Evolutionary conservation across 2,329 filamentous ascomycete species (phyloP).

Genomic region (Trichoderma citrinoviride): DNA sequence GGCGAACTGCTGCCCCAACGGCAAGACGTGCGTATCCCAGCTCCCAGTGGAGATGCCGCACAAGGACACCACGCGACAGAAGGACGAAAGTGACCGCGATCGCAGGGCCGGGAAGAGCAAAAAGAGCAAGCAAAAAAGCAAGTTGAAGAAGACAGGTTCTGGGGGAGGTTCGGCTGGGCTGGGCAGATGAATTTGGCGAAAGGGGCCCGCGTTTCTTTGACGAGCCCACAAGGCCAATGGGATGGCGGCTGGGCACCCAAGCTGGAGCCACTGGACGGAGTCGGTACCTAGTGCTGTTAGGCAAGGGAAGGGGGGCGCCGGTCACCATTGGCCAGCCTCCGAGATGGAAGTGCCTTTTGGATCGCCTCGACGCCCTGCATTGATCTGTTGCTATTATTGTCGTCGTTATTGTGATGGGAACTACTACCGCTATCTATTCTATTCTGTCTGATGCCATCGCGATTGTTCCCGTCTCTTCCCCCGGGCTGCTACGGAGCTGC

Average conservation of each 20-base stretch:
- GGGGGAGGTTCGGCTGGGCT: conserved; percentile 8
- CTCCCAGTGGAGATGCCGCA: conserved; percentile 17
- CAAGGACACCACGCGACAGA: conserved; percentile 18
- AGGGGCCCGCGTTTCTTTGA: conserved; percentile 7
- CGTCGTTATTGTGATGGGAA: no score
- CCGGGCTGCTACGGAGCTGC: conserved; percentile 1
- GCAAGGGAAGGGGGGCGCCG: no score
- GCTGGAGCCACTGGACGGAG: neutral
- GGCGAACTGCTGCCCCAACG: neutral
- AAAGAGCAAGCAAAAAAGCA: neutral
- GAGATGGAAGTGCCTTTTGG: no score
- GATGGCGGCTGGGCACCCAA: conserved; percentile 4
- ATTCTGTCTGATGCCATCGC: no score
- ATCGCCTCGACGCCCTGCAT: no score
- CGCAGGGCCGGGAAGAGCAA: conserved; percentile 13
- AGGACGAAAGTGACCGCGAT: conserved; percentile 10
- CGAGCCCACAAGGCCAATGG: conserved; percentile 11
- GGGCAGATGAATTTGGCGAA: conserved; percentile 17
- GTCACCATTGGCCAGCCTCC: no score
- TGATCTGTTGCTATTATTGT: no score
- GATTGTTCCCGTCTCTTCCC: neutral
- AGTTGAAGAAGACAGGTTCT: conserved; percentile 15
- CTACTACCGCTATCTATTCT: no score
- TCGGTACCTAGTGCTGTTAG: no score
- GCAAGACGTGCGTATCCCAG: neutral